Evolutionary conservation across 2,329 filamentous ascomycete genomes (phyloP), one percentile per base, ranked within the genome.

Genomic region (Ophiocordyceps camponoti-saundersi): DNA sequence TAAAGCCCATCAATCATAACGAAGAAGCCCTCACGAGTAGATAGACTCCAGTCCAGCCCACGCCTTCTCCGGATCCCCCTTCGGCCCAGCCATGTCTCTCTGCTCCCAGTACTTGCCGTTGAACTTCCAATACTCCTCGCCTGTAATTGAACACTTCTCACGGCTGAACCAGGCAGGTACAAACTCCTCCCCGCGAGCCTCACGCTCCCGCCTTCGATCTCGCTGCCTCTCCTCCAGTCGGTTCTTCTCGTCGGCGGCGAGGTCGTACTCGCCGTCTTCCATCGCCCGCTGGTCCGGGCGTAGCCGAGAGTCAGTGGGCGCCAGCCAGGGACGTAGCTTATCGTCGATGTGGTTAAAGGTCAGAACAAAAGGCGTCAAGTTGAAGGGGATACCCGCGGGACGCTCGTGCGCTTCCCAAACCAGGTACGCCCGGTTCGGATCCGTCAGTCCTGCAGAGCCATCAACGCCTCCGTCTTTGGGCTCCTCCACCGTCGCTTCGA

Each of bases 261-360:
- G 73, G 57, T 96, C 90, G 59, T 98, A 98, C 64, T 89, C 79
- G n/a, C 90, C 92, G 51, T 96, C 89, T 62, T 98, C 92, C 92
- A 98, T 98, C 2, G 92, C 92, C 12, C 92, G 76, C 67, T 98
- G 92, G 63, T 98, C 92, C 0, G 92, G 90, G 29, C 92, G 75
- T 30, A 95, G 70, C n/a, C 92, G 75, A 1, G 90, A 94, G 62
- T 98, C 92, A 0, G 92, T 98, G 1, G 92, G 92, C 36, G 92
- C 85, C 16, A 98, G 68, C 66, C 82, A 79, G 5, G 82, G 77
- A 46, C 67, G 70, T 18, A 98, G 72, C n/a, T 76, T 70, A n/a
- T 94, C 85, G 47, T 90, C 83, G 45, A 95, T 73, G 53, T 89
- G 86, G 65, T 98, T 98, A 53, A 98, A 82, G 0, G 89, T 94